Percentiles rank a stretch among this genome's conserved stretches.
phyloP scores from a whole-genome alignment of 345 rosid species.

The Gossypium herbaceum region DNA sequence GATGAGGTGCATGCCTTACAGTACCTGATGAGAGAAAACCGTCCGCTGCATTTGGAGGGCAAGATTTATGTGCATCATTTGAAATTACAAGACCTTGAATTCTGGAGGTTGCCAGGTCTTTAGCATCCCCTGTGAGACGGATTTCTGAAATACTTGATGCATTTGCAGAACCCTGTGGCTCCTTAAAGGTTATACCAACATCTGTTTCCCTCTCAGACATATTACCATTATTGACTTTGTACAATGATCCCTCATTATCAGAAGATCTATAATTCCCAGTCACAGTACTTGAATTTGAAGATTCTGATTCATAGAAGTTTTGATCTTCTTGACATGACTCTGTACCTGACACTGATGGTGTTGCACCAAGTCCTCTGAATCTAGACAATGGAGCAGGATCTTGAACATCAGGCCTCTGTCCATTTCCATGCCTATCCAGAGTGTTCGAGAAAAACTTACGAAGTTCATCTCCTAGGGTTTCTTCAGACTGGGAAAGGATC shows the following conservation, averaged over 20 bases:
- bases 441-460: constrained; percentile 68
- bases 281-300: constrained; percentile 23
- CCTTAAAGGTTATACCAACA: constrained; percentile 24
- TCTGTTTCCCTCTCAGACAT: constrained; percentile 21
- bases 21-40: constrained; percentile 26
- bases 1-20: constrained; percentile 41
- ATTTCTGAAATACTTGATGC: constrained; percentile 36
- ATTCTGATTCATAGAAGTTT: constrained; percentile 32
- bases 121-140: constrained; percentile 48
- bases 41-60: constrained; percentile 25
- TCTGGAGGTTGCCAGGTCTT: constrained; percentile 49
- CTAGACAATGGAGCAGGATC: constrained; percentile 42
- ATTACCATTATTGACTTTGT: constrained; percentile 14
- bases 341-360: constrained; percentile 26
- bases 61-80: constrained; percentile 30
- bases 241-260: constrained; percentile 23
- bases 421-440: constrained; percentile 72
- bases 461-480: constrained; percentile 51
- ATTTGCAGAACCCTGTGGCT: constrained; percentile 23
- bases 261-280: constrained; percentile 18
- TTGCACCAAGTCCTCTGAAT: constrained; percentile 30
- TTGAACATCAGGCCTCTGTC: constrained; percentile 78
- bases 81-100: constrained; percentile 32
- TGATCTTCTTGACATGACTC: constrained; percentile 47
- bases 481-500: constrained; percentile 54